These are phyloP conservation scores for Smallanthus sonchifolius DNA, from an alignment of 129 eudicot species.

Conservation along the genomic window DNA sequence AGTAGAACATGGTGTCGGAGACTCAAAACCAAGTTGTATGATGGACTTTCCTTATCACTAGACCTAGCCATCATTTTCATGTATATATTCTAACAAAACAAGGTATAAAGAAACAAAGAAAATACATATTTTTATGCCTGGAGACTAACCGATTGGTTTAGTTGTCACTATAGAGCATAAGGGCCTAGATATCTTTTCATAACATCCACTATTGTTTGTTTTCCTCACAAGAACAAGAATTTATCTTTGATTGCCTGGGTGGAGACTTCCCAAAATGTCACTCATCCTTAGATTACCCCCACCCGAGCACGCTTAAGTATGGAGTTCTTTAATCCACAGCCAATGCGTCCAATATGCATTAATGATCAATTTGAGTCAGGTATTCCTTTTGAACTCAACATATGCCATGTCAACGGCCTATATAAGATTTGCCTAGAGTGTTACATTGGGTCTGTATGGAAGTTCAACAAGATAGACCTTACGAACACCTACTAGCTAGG, in stretches of 20 bases:
- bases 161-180: neutral
- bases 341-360: too few species aligned
- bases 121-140: neutral
- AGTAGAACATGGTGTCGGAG: slow-evolving; percentile 35
- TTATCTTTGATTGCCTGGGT: neutral
- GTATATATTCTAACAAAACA: neutral
- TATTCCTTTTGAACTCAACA: too few species aligned
- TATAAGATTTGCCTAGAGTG: too few species aligned
- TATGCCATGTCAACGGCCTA: too few species aligned
- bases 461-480: neutral
- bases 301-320: too few species aligned
- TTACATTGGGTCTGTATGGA: neutral
- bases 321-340: too few species aligned
- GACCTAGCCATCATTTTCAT: slow-evolving; percentile 17
- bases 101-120: slow-evolving; percentile 3
- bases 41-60: slow-evolving; percentile 16
- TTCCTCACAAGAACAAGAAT: too few species aligned
- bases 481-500: neutral
- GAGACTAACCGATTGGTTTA: neutral
- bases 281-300: too few species aligned
- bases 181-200: too few species aligned
- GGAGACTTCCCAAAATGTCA: too few species aligned
- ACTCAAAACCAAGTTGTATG: slow-evolving; percentile 24
- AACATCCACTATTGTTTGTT: too few species aligned
- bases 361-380: too few species aligned